Evolutionary conservation across 176 grass and related monocot genomes (phyloP), one percentile per base, ranked within the genome.

Genomic region (Dendrocalamus sinicus): DNA sequence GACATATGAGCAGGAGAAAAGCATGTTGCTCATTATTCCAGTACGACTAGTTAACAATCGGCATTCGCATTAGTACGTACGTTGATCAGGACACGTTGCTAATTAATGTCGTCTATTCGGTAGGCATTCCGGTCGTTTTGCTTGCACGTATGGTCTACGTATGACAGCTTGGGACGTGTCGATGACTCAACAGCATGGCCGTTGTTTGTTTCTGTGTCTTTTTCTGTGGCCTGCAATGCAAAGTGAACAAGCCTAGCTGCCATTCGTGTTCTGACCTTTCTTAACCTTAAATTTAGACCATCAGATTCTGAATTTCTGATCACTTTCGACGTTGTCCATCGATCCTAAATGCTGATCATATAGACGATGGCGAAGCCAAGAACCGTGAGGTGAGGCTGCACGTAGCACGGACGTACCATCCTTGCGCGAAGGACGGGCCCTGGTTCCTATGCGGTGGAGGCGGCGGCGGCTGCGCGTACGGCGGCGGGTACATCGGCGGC

Each of bases 401-500:
- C 24, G 17, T 12, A 62, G 11, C 32, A n/a, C 7, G 13, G 55
- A 64, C 89, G 50, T 88, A 91, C 86, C 90, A 92, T 88, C 78
- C 90, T 48, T 85, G 65, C 7, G 39, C 23, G 57, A 88, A 89
- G 39, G 86, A 82, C 19, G 86, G 82, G 64, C 79, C 62, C 54
- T 39, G 41, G 71, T 24, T 55, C 80, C 84, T 70, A 24, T 75
- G 86, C 26, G 85, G 86, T 1, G 88, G 92, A 1, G 87, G 86
- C 9, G 89, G 93, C 1, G 85, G 90, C 8, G 90, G 93, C 61
- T 88, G 88, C 28, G 90, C 90, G 83, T 92, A 92, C 44, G 80
- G 87, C 46, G 88, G 84, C 15, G 83, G 87, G 70, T 89, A 86
- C 77, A 66, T 67, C 60, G 79, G 85, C 73, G 86, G 71, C 81